Base-by-base conservation (phyloP, 1,139 yeast genomes). In the Nakaseomyces glabratus region DNA sequence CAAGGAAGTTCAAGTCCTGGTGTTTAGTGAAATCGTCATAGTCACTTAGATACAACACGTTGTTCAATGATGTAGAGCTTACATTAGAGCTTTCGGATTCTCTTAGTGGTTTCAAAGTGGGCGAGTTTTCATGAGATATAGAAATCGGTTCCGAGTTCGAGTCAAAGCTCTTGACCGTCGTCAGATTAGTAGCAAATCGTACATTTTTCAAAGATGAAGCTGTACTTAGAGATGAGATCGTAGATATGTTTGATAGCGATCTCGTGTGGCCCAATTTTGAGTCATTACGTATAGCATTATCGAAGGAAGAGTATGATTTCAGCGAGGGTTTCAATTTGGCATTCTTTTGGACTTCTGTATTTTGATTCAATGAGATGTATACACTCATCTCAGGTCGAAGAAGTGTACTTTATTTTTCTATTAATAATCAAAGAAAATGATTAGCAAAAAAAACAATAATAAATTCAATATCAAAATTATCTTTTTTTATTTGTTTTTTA, bases 181-280 rank as follows among this genome's bases (percentile, higher is more conserved):
- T 51, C 32, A 55, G 40, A 36, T 54, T 51, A 3, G 54, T 47
- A 10, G 60, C 58, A 36, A 55, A 54, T 20, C 57, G 42, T 18
- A 55, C 58, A 24, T 24, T 24, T 18, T 22, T 32, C 25, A 19
- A 11, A 4, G 33, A 21, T n/a, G 26, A 21, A 7, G 15, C 4
- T 9, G 33, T 18, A 4, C 21, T 17, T 9, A 12, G 6, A 8
- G 30, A 26, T n/a, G n/a, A n/a, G n/a, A n/a, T n/a, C n/a, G n/a
- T n/a, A 9, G 30, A 26, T 10, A 21, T 26, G 21, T 26, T 26
- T 3, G 30, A 26, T 11, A 26, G 10, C 2, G 30, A 17, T 2
- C 30, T 17, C 3, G 11, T 26, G 16, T 26, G 30, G 3, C 21
- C 8, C n/a, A 11, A 17, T 2, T 6, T 11, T 11, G n/a, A 10